phyloP scores from a whole-genome alignment of 306 rosid species.

The Senna tora region DNA sequence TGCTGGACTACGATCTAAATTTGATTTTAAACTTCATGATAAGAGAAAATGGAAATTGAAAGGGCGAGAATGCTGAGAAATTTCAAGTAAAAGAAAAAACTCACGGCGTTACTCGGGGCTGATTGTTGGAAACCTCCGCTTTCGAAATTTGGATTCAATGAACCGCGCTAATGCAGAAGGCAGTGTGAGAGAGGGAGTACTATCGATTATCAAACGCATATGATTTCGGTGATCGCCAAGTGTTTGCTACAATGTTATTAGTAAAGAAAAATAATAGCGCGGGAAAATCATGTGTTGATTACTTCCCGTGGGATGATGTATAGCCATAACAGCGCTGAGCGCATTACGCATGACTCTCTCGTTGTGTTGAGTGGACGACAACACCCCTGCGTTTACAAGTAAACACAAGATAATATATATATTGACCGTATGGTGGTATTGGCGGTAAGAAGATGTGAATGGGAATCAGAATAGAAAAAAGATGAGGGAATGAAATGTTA shows the following conservation, averaged over 20 bases:
- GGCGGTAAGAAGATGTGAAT: too few relatives aligned
- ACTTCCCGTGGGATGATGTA: too few relatives aligned
- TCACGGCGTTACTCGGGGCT: constrained; percentile 15
- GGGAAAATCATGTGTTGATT: constrained; percentile 35
- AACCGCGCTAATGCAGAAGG: background rate
- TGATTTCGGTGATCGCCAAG: constrained; percentile 17
- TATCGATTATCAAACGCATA: background rate
- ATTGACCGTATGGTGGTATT: too few relatives aligned
- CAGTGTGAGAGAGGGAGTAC: background rate
- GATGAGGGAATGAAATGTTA: too few relatives aligned
- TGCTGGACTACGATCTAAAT: background rate
- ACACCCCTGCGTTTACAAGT: constrained; percentile 14
- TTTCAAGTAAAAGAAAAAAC: constrained; percentile 21
- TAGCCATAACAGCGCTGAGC: too few relatives aligned
- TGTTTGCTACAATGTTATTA: constrained; percentile 4
- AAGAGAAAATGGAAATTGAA: constrained; percentile 1
- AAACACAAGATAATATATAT: too few relatives aligned
- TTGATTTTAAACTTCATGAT: background rate
- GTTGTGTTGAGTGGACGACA: constrained; percentile 18
- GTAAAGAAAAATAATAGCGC: constrained; percentile 29
- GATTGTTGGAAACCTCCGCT: constrained; percentile 20
- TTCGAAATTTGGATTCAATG: constrained; percentile 1
- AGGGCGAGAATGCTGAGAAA: constrained; percentile 9
- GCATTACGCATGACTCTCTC: constrained; percentile 26
- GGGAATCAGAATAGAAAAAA: too few relatives aligned